phyloP scores from a whole-genome alignment of 331 rosid genomes.

The Rhamnella rubrinervis region DNA sequence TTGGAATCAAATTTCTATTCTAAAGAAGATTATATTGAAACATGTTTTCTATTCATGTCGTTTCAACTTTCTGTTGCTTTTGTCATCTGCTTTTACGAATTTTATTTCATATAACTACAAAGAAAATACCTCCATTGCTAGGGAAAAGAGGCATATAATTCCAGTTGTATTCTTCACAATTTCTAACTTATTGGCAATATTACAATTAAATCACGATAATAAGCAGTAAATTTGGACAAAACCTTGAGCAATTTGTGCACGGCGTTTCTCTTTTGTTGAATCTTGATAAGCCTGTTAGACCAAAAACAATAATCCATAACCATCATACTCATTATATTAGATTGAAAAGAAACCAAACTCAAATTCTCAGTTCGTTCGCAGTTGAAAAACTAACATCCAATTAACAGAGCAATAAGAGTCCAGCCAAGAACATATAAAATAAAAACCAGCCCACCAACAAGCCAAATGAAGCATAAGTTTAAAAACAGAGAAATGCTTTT shows the following conservation, averaged over 20 bases:
- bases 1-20: neutral
- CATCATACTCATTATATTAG: neutral
- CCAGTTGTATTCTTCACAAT: neutral
- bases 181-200: neutral
- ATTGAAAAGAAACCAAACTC: neutral
- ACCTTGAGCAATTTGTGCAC: conserved; percentile 94
- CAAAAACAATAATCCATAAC: conserved; percentile 10
- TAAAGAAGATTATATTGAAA: neutral
- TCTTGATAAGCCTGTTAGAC: conserved; percentile 87
- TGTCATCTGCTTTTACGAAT: neutral
- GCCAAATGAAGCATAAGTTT: neutral
- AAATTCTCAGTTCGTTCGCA: neutral
- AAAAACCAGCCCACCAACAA: neutral
- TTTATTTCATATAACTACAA: neutral
- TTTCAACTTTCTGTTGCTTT: too few relatives aligned
- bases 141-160: neutral
- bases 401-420: neutral
- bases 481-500: neutral
- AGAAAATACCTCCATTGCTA: too few relatives aligned
- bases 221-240: conserved; percentile 17
- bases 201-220: conserved; percentile 2
- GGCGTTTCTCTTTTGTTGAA: conserved; percentile 92
- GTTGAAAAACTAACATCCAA: neutral
- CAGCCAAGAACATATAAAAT: neutral
- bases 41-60: neutral